Evolutionary conservation across 345 rosid genomes (phyloP), one percentile per base, ranked within the genome.

Genomic region (Raphanus raphanistrum): DNA sequence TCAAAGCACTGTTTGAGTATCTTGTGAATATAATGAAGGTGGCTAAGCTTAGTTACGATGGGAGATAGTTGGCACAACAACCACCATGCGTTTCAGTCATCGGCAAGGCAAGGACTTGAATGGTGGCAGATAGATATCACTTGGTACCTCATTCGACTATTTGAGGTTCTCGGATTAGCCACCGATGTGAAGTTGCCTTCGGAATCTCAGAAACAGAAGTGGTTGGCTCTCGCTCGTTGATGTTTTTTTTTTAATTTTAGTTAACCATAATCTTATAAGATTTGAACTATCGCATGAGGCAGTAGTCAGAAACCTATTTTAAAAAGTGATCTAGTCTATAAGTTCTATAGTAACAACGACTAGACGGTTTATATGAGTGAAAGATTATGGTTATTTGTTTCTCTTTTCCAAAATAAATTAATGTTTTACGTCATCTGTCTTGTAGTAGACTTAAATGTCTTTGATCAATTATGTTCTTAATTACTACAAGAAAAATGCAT

Each of bases 31-130:
- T 32, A 13, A 11, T 59, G 29, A 77, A 90, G 95, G 96, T 91
- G 96, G 97, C 88, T 93, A 36, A 91, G 94, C 15, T 8, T 90
- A 73, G 86, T 91, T 45, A 85, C 94, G 29, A 88, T 91, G 63
- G 98, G 98, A 69, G 95, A 93, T 70, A 96, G 98, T 63, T 91
- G 97, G 98, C 98, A 93, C 83, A 89, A 87, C 63, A 91, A 93
- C 57, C 96, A 93, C 76, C 98, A 93, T 61, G 94, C 96, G 0
- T 91, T 90, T 21, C 92, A 88, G 63, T 88, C 71, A 78, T 91
- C 98, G 0, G 96, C 94, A 0, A 82, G 90, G 8, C 98, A 91
- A 38, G 98, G 96, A 41, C 76, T 93, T 3, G 89, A 91, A 71
- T 91, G 98, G 97, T 90, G 94, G 95, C 92, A 93, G n/a, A 58